Base-by-base conservation (phyloP, 2,329 filamentous ascomycete genomes). In the Cordyceps pruinosa region DNA sequence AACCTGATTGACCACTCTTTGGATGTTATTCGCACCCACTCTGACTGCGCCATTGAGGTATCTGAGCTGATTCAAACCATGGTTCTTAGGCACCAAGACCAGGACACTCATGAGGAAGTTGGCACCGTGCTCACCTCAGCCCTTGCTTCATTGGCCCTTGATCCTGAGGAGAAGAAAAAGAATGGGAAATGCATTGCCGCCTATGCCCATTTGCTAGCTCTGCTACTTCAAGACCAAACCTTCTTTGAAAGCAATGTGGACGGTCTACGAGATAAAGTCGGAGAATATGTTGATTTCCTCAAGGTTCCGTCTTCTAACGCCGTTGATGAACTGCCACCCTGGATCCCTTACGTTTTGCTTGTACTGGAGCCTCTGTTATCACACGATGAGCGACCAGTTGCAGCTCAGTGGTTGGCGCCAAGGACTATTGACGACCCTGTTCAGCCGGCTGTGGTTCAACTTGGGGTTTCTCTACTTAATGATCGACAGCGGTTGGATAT, bases 331-430 rank as follows among this genome's bases (percentile, higher is more conserved):
- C 77, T 90, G n/a, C 89, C 91, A 5, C 89, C 90, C 1, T 99
- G 93, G 91, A 87, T 97, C 61, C 89, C 90, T 13, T 92, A 94
- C 66, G 85, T 97, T 32, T 77, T 99, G 34, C 79, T 97, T 17
- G 88, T 99, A 50, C 80, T 97, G 49, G 94, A 99, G 75, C 89
- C 89, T 54, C 77, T 97, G 32, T 77, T 99, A n/a, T 87, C 88
- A 15, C 89, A 96, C 64, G 94, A 97, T 70, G 87, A 90, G 65
- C 86, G 93, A 62, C 91, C 92, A 3, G 76, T 81, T 5, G 82
- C 88, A 59, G 86, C 89, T 26, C 78, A 81, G 60, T 96, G 90
- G 89, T 86, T 75, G 51, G 58, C 73, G 6, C 83, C 84, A 1
- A 73, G 73, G 41, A 75, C 72, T 26, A 73, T 85, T 17, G 75